Conservation (phyloP, 2,329 filamentous ascomycete species). For the Cladosporium sp. region DNA sequence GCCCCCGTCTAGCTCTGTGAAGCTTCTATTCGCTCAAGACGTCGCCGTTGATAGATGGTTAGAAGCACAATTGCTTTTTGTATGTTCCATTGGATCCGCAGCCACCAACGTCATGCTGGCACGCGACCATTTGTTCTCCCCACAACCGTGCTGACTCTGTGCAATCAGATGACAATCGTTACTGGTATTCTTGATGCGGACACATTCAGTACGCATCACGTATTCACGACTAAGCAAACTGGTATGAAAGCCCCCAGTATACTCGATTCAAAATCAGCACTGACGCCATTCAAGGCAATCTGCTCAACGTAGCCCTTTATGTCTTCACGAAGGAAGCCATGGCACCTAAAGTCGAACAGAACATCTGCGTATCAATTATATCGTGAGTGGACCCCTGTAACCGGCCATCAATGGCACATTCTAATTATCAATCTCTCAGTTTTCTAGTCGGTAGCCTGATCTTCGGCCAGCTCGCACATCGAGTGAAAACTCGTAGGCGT, state of each 20-base stretch:
- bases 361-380: conserved; percentile 4
- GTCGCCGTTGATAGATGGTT: conserved; percentile 22
- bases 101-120: no score
- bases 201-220: conserved; percentile 26
- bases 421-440: background rate
- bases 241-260: conserved; percentile 19
- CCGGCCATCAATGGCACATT: background rate
- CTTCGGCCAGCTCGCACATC: conserved; percentile 21
- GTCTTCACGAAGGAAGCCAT: conserved; percentile 7
- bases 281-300: conserved; percentile 1
- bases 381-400: background rate
- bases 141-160: background rate
- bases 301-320: conserved; percentile 5
- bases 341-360: conserved; percentile 6
- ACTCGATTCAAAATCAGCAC: no score
- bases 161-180: conserved; percentile 20
- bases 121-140: no score
- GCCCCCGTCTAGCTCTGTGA: conserved; percentile 1
- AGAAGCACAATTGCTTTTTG: conserved; percentile 25
- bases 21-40: conserved; percentile 22
- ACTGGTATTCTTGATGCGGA: conserved; percentile 27
- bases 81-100: no score
- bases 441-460: conserved; percentile 19
- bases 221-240: conserved; percentile 29
- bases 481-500: conserved; percentile 15